phyloP scores from a whole-genome alignment of 2,329 filamentous ascomycete genomes.

The Stemphylium vesicarium region DNA sequence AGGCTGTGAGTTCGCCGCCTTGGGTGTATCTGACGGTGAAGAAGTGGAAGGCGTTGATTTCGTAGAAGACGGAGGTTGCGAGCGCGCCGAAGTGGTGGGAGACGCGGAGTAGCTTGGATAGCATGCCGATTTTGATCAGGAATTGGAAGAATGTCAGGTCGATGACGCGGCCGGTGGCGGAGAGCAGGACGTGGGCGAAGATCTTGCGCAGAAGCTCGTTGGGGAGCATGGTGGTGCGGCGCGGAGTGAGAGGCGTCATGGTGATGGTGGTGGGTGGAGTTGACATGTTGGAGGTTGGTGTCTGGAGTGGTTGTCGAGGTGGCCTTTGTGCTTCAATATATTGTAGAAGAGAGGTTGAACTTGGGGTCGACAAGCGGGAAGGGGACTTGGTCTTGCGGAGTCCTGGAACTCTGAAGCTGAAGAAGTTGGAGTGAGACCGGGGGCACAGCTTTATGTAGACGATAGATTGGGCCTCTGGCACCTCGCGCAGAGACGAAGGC shows the following conservation, averaged over 20 bases:
- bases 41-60: slow-evolving; percentile 10
- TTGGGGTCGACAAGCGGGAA: neutral
- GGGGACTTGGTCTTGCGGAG: neutral
- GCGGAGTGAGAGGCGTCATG: slow-evolving; percentile 1
- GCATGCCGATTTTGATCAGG: neutral
- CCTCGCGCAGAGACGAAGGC: neutral
- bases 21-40: neutral
- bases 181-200: slow-evolving; percentile 13
- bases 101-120: slow-evolving; percentile 1
- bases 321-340: neutral
- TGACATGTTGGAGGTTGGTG: slow-evolving; percentile 5
- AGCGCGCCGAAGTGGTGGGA: slow-evolving; percentile 7
- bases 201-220: slow-evolving; percentile 23
- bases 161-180: neutral
- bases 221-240: slow-evolving; percentile 16
- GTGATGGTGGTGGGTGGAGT: slow-evolving; percentile 5
- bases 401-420: neutral
- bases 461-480: neutral
- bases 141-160: neutral
- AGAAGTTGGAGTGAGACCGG: neutral
- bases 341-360: neutral
- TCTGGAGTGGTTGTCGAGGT: neutral
- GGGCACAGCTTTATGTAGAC: slow-evolving; percentile 3
- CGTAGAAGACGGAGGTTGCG: slow-evolving; percentile 19
- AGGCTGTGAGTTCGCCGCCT: neutral